Conservation (phyloP, 495 filamentous ascomycete species). For the Niebla homalea region DNA sequence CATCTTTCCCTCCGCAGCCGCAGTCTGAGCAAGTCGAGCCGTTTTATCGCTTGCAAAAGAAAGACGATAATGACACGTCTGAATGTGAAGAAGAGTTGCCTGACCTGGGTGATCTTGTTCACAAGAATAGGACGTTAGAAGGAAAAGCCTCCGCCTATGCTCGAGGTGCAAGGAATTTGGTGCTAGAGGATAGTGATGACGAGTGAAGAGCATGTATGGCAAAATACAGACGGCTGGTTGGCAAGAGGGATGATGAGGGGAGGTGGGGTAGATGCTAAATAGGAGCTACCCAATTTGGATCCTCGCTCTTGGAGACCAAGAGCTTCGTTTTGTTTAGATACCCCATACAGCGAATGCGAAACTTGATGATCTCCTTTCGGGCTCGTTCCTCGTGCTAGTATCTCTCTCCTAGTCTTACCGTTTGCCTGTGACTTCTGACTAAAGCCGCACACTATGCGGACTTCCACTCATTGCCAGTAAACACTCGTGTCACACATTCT, state of each 20-base stretch:
- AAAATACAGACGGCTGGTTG: background rate
- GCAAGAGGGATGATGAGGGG: background rate
- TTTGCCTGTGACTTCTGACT: background rate
- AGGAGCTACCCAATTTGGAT: too few species aligned
- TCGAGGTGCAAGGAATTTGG: conserved; percentile 16
- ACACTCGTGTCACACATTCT: background rate
- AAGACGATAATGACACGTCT: background rate
- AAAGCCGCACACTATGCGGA: background rate
- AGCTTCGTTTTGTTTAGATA: conserved; percentile 8
- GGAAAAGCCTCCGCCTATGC: background rate
- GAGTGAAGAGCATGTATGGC: conserved; percentile 4
- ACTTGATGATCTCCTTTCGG: too few species aligned
- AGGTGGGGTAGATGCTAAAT: background rate
- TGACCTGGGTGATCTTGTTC: conserved; percentile 16
- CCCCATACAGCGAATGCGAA: conserved; percentile 6
- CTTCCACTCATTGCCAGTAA: background rate
- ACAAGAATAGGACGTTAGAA: background rate
- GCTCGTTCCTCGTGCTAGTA: too few species aligned
- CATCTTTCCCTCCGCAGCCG: conserved; percentile 4
- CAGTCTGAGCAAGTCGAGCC: background rate
- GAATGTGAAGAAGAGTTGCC: conserved; percentile 21
- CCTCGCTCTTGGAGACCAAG: background rate
- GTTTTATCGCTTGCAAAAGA: background rate
- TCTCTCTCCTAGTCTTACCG: too few species aligned
- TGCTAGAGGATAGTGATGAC: conserved; percentile 26